Percentiles rank a stretch among this genome's conserved stretches.
These are phyloP conservation scores for Cryptococcus sp. DNA, from an alignment of 1,284 basidiomycete genomes.

Conservation along the genomic window DNA sequence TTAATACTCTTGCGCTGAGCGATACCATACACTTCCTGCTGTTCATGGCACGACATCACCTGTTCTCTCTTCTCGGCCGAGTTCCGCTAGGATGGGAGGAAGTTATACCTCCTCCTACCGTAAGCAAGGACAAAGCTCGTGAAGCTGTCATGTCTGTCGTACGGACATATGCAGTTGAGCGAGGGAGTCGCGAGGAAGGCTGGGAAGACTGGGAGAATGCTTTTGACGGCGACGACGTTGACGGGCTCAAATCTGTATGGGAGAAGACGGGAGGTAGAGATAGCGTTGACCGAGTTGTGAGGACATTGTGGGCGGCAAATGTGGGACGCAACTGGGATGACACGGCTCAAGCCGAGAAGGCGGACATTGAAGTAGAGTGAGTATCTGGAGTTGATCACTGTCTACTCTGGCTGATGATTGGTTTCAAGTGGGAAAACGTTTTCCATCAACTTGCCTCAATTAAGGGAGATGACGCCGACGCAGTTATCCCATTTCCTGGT, in stretches of 20 bases:
- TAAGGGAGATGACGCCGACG: constrained; percentile 25
- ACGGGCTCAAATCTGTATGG: constrained; percentile 24
- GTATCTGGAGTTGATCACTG: constrained; percentile 7
- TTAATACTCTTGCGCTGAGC: constrained; percentile 26
- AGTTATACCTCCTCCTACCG: constrained; percentile 32
- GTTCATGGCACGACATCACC: constrained; percentile 44
- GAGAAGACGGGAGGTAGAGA: constrained; percentile 11
- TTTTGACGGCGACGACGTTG: constrained; percentile 30
- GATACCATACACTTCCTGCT: constrained; percentile 47
- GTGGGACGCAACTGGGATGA: constrained; percentile 29
- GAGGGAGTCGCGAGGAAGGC: constrained; percentile 16
- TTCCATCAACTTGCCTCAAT: constrained; percentile 36
- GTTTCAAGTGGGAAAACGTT: constrained; percentile 18
- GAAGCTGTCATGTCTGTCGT: constrained; percentile 43
- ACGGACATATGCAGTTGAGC: constrained; percentile 16
- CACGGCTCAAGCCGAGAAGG: constrained; percentile 21
- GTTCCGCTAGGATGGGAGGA: constrained; percentile 37
- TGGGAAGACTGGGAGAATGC: constrained; percentile 38
- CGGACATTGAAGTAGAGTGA: constrained; percentile 43
- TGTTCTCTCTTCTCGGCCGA: constrained; percentile 30
- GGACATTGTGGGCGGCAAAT: constrained; percentile 23
- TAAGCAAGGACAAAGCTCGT: constrained; percentile 30
- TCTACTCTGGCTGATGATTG: neutral
- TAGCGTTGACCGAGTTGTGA: constrained; percentile 22
- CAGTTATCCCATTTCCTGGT: constrained; percentile 38